These are phyloP conservation scores for Geotrichum carabidarum DNA, from an alignment of 1,139 yeast genomes.

Conservation along the genomic window DNA sequence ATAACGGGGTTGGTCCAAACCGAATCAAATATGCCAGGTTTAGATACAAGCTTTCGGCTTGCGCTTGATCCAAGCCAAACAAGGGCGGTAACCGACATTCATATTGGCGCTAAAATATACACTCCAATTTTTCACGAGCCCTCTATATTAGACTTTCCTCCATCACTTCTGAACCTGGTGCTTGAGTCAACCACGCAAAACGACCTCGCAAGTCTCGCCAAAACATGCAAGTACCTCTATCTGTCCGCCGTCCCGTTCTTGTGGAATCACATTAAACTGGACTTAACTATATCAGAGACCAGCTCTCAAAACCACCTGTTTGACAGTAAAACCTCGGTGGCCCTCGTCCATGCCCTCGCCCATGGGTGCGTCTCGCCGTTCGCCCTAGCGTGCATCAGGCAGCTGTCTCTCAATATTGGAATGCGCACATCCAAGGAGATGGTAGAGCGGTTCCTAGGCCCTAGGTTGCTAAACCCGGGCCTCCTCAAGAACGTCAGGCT, in stretches of 20 bases:
- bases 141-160: background rate
- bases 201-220: background rate
- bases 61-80: too few species aligned
- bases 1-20: too few species aligned
- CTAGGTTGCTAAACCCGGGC: background rate
- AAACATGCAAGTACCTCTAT: slow-evolving; percentile 2
- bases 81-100: too few species aligned
- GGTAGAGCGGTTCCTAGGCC: background rate
- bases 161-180: background rate
- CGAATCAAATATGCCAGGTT: too few species aligned
- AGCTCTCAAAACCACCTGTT: background rate
- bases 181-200: background rate
- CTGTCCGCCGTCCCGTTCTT: background rate
- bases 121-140: background rate
- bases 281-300: background rate
- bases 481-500: background rate
- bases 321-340: background rate
- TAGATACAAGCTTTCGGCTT: too few species aligned
- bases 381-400: background rate
- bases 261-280: background rate
- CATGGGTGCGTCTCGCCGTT: background rate
- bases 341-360: background rate
- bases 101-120: too few species aligned
- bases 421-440: background rate
- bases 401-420: background rate